Conservation (phyloP, 2,329 filamentous ascomycete genomes). For the Diaporthe ilicicola region DNA sequence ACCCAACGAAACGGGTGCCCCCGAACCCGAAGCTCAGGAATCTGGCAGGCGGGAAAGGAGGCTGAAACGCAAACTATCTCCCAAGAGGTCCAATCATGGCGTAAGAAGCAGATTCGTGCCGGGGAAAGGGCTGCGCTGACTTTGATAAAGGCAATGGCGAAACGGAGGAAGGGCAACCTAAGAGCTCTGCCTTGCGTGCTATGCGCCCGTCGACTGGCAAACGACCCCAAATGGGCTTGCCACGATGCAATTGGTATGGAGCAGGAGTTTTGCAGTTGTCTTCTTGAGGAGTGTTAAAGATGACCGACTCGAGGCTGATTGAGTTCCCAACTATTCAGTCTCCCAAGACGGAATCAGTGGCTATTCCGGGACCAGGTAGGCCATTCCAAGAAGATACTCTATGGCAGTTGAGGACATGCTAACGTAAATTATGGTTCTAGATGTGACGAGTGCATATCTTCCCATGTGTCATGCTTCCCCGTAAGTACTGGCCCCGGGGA, state of each 20-base stretch:
- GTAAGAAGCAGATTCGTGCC: neutral
- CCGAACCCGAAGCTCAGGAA: conserved; percentile 2
- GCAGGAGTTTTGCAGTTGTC: neutral
- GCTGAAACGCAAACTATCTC: conserved; percentile 20
- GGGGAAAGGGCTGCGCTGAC: neutral
- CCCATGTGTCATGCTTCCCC: conserved; percentile 24
- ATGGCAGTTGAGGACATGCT: neutral
- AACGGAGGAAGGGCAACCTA: conserved; percentile 8
- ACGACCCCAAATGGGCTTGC: conserved; percentile 28
- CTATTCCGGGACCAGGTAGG: conserved; percentile 23
- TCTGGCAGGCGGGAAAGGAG: neutral
- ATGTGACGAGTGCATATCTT: conserved; percentile 17
- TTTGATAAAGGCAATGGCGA: conserved; percentile 1
- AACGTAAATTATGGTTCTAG: neutral
- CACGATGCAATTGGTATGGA: conserved; percentile 24
- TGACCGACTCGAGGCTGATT: neutral
- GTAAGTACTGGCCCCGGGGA: neutral
- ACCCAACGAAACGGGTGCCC: neutral
- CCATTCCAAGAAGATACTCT: no score
- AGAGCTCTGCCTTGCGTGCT: conserved; percentile 22
- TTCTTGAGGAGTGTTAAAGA: neutral
- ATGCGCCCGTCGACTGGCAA: conserved; percentile 22
- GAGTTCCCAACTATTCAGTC: neutral
- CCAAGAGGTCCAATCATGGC: neutral
- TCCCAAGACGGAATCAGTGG: neutral